Conservation (phyloP, 1,284 basidiomycete genomes). For the Leccinum pachyderme region DNA sequence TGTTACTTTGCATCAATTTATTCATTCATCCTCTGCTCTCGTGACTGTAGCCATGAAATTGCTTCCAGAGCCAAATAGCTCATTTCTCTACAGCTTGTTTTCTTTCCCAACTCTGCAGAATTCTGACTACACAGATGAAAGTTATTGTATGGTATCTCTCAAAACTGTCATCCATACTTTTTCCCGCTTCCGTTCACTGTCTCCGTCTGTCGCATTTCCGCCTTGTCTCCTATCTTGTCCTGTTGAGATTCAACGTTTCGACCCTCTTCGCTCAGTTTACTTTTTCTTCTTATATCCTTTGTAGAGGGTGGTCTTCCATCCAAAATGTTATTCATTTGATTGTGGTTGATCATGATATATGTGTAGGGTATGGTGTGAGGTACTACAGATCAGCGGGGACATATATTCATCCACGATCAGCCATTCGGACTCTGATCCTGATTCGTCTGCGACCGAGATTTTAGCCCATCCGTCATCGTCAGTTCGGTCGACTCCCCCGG, state of each 20-base stretch:
- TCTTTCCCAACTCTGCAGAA: conserved; percentile 26
- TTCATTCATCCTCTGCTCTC: conserved; percentile 27
- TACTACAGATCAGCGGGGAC: conserved; percentile 7
- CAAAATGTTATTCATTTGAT: conserved; percentile 28
- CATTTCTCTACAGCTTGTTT: conserved; percentile 20
- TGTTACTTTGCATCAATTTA: conserved; percentile 29
- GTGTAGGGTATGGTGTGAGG: conserved; percentile 22
- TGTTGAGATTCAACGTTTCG: conserved; percentile 21
- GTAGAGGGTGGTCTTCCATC: conserved; percentile 31
- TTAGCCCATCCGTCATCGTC: conserved; percentile 70
- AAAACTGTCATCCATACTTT: conserved; percentile 31
- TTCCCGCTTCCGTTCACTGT: conserved; percentile 22
- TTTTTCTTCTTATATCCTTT: conserved; percentile 28
- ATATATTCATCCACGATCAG: conserved; percentile 54
- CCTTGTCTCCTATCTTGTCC: conserved; percentile 16
- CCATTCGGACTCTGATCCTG: conserved; percentile 87
- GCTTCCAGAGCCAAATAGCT: conserved; percentile 20
- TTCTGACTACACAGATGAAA: conserved; percentile 26
- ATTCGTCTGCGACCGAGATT: conserved; percentile 62
- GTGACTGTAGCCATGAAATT: conserved; percentile 36
- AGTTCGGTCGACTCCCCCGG: conserved; percentile 46
- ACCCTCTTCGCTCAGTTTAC: conserved; percentile 20
- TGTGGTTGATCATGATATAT: conserved; percentile 6
- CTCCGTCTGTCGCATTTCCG: conserved; percentile 23
- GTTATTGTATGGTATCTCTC: conserved; percentile 36